phyloP scores from a whole-genome alignment of 116 monocot genomes.

The Posidonia oceanica region DNA sequence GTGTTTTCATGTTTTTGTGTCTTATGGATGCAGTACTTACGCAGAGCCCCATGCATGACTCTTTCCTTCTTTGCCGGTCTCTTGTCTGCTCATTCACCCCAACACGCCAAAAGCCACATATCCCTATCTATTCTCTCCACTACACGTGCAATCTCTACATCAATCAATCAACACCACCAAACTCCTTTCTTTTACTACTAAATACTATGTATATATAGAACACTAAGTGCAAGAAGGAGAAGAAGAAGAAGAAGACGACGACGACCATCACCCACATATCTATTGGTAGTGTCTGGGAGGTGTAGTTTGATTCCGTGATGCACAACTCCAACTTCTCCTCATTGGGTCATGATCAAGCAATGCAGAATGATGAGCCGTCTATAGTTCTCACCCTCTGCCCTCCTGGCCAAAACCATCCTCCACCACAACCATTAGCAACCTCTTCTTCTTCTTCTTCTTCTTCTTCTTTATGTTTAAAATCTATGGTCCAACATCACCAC shows the following conservation, averaged over 20 bases:
- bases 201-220: too few relatives aligned
- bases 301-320: neutral
- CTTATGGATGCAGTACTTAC: too few relatives aligned
- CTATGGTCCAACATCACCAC: neutral
- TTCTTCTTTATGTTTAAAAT: too few relatives aligned
- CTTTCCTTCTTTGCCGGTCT: neutral
- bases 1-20: too few relatives aligned
- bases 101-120: neutral
- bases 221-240: too few relatives aligned
- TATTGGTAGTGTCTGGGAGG: neutral
- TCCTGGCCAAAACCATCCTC: neutral
- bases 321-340: constrained; percentile 4
- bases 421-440: neutral
- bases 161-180: neutral
- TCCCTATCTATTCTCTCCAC: neutral
- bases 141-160: neutral
- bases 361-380: neutral
- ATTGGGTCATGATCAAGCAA: neutral
- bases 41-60: neutral
- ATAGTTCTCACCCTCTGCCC: constrained; percentile 5
- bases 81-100: neutral
- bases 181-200: neutral
- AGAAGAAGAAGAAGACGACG: too few relatives aligned
- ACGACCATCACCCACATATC: neutral
- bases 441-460: neutral